These are phyloP conservation scores for Rickenella mellea DNA, from an alignment of 768 basidiomycete genomes.

Conservation along the genomic window DNA sequence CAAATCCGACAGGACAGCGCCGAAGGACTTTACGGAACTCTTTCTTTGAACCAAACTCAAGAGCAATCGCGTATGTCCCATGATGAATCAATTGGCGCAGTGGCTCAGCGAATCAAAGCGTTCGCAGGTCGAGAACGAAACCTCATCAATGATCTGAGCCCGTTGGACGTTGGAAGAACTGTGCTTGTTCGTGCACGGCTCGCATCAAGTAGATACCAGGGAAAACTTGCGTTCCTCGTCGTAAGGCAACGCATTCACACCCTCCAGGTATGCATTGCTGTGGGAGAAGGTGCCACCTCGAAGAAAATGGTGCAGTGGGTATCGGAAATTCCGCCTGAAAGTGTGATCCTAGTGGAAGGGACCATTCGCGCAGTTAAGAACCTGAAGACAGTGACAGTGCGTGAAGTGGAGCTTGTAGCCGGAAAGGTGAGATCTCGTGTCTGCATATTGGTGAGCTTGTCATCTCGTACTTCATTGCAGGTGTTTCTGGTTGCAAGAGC, in stretches of 20 bases:
- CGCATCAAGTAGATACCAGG: conserved; percentile 85
- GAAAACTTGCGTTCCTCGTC: conserved; percentile 11
- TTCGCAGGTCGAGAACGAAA: no score
- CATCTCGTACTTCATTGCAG: conserved; percentile 5
- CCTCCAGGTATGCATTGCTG: conserved; percentile 13
- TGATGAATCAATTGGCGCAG: no score
- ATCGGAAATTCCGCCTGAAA: conserved; percentile 28
- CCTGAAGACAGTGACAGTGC: conserved; percentile 27
- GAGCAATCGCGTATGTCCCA: no score
- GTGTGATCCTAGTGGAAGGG: conserved; percentile 34
- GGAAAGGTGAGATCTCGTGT: conserved; percentile 21
- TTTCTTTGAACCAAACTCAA: conserved; percentile 89
- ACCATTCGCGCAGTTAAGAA: conserved; percentile 22
- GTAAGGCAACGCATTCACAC: conserved; percentile 11
- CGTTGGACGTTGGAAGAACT: conserved; percentile 75
- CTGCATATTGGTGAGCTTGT: not conserved
- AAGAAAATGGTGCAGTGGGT: conserved; percentile 41
- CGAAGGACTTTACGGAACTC: conserved; percentile 69
- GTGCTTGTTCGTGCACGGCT: conserved; percentile 88
- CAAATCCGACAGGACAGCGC: conserved; percentile 69
- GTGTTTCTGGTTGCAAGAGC: conserved; percentile 16
- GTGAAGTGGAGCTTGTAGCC: conserved; percentile 33
- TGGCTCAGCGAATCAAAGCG: no score
- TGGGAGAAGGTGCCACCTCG: conserved; percentile 17
- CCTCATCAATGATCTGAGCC: conserved; percentile 46